A percentile compares a stretch with the other conserved stretches of the same genome.
phyloP scores from a whole-genome alignment of 169 alveolate genomes.

The Plasmodium relictum region DNA sequence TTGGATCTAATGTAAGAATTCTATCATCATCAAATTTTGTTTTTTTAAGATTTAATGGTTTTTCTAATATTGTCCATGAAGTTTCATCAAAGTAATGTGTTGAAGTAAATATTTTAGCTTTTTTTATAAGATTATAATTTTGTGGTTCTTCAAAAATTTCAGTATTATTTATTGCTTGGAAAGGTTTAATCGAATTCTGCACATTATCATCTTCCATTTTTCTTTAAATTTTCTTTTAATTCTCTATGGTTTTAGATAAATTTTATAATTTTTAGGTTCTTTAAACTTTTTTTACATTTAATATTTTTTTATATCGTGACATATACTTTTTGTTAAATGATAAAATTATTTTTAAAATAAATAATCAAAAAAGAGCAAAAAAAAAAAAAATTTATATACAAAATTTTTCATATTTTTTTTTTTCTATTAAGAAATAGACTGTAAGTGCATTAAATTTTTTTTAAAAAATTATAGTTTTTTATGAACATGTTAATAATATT shows the following conservation, averaged over 20 bases:
- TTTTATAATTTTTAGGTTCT: not conserved
- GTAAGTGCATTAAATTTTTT: not conserved
- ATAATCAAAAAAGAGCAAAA: not conserved
- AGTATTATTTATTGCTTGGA: conserved; percentile 35
- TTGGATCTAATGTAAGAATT: conserved; percentile 18
- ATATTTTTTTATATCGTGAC: not conserved
- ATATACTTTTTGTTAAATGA: not conserved
- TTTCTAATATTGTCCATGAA: conserved; percentile 59
- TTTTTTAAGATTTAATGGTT: conserved; percentile 56
- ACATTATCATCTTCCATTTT: conserved; percentile 13
- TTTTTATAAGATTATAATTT: conserved; percentile 28
- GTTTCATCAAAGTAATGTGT: conserved; percentile 59
- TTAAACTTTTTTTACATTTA: not conserved
- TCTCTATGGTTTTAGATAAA: not conserved
- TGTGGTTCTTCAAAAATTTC: conserved; percentile 47
- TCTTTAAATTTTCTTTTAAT: not conserved
- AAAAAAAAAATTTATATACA: not conserved
- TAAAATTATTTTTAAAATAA: not conserved
- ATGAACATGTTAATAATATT: conserved; percentile 5
- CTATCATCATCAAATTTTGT: conserved; percentile 58
- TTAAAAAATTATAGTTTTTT: not conserved
- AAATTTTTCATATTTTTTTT: not conserved
- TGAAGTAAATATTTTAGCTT: conserved; percentile 42
- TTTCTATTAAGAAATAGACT: not conserved
- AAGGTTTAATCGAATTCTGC: conserved; percentile 10